A percentile compares a stretch with the other conserved stretches of the same genome.
Conservation (phyloP, 257 asterid species). For the Solanum dulcamara region DNA sequence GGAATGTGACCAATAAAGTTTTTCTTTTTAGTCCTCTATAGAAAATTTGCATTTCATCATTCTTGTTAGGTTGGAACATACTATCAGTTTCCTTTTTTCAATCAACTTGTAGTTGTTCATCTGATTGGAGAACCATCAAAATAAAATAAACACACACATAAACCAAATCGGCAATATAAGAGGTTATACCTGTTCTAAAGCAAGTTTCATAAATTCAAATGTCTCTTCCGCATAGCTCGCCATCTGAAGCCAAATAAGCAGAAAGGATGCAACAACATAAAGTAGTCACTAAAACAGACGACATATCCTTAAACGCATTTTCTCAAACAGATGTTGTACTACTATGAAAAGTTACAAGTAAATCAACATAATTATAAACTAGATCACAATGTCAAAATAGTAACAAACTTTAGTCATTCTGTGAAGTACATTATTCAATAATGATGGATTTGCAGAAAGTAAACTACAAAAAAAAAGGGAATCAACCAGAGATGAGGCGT, state of each 20-base stretch:
- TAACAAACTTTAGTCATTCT: background rate
- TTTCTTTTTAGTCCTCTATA: background rate
- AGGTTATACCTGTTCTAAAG: conserved; percentile 49
- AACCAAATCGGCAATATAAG: background rate
- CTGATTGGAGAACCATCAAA: background rate
- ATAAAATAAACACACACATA: background rate
- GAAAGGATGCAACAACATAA: background rate
- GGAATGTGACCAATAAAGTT: background rate
- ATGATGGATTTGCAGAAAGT: background rate
- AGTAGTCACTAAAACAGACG: background rate
- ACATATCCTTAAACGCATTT: background rate
- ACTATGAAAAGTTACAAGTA: background rate
- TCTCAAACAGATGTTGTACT: background rate
- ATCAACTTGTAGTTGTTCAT: background rate
- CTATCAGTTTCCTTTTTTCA: background rate
- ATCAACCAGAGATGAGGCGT: background rate
- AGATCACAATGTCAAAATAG: background rate
- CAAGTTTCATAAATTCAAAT: conserved; percentile 51
- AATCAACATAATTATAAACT: background rate
- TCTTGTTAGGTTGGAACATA: background rate
- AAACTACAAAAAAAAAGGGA: background rate
- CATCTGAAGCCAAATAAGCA: conserved; percentile 19
- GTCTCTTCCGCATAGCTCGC: conserved; percentile 17
- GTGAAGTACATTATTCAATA: background rate
- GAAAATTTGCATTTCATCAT: background rate